Percentiles rank a stretch among this genome's conserved stretches.
Conservation (phyloP, 495 filamentous ascomycete species). For the Hypoxylon rickii region DNA sequence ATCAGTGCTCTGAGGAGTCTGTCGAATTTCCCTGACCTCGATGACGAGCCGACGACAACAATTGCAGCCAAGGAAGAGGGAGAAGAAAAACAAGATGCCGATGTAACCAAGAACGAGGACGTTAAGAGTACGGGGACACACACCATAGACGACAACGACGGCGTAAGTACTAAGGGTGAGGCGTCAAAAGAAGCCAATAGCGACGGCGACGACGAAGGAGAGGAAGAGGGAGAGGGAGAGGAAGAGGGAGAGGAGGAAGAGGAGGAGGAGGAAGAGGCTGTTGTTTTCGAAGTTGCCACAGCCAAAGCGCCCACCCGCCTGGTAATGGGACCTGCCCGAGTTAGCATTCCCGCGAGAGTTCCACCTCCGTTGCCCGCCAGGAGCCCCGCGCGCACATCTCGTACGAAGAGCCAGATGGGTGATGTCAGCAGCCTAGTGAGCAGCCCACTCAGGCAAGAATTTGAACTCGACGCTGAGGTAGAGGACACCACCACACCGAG, state of each 20-base stretch:
- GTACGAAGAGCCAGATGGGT: conserved; percentile 43
- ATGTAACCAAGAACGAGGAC: conserved; percentile 4
- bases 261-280: conserved; percentile 54
- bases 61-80: conserved; percentile 25
- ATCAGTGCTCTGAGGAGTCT: conserved; percentile 47
- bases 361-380: conserved; percentile 67
- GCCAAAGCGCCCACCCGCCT: conserved; percentile 52
- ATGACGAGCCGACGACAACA: conserved; percentile 25
- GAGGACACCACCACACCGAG: conserved; percentile 24
- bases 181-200: conserved; percentile 38
- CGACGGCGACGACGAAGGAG: conserved; percentile 45
- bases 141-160: not conserved
- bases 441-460: conserved; percentile 38
- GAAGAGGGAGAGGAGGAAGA: conserved; percentile 52
- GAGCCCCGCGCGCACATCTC: conserved; percentile 57
- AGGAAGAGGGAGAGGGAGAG: conserved; percentile 49
- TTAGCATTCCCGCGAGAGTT: conserved; percentile 73
- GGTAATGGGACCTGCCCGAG: conserved; percentile 58
- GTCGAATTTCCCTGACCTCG: conserved; percentile 38
- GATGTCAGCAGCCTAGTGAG: conserved; percentile 32
- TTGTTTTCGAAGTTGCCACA: conserved; percentile 56
- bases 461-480: conserved; percentile 29
- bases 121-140: conserved; percentile 6
- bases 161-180: conserved; percentile 34
- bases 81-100: conserved; percentile 40